Base-by-base conservation (phyloP, 2,329 filamentous ascomycete species). In the Botrytis squamosa region DNA sequence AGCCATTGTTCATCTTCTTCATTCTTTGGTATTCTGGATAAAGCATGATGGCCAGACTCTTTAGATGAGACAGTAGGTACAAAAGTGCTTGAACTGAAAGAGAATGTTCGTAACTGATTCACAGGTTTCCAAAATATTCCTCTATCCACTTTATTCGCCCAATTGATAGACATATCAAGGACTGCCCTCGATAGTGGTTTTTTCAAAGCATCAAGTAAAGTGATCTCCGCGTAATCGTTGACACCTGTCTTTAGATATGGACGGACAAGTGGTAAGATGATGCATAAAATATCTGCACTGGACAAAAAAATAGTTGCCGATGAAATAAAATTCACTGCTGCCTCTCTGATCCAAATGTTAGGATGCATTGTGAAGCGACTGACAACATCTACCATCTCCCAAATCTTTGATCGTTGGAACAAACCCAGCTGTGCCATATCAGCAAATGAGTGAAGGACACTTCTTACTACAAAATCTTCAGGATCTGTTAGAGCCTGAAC, bases 1-100 rank as follows among this genome's bases (percentile, higher is more conserved):
- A 99, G 85, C 95, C 96, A 98, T 77, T 94, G 90, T 75, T 98
- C 94, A 80, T 99, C 96, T 81, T 98, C 95, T 14, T 97, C 94
- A 77, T 95, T 97, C 80, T 90, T 95, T 0, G 88, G 84, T 5
- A 92, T 84, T 77, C 89, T 90, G 76, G 85, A 87, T 42, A 96
- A 83, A 16, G 89, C 85, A 78, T 87, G 88, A 67, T 84, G 81
- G 55, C 86, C 86, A 70, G 87, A 81, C 75, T 91, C 90, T 78
- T 85, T 86, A 65, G 87, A 85, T 64, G 88, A 86, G 75, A 89
- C 86, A 3, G 85, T 84, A 18, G 88, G 86, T 36, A 88, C 78
- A 25, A 85, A 82, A 40, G 84, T 83, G n/a, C 87, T 87, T 25
- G 87, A 87, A 1, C 89, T 88, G 70, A 92, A 87, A 1, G 89